Percentiles rank a stretch among this genome's conserved stretches.
Evolutionary conservation across 768 basidiomycete species (phyloP).

Genomic region (Mycena maculata): DNA sequence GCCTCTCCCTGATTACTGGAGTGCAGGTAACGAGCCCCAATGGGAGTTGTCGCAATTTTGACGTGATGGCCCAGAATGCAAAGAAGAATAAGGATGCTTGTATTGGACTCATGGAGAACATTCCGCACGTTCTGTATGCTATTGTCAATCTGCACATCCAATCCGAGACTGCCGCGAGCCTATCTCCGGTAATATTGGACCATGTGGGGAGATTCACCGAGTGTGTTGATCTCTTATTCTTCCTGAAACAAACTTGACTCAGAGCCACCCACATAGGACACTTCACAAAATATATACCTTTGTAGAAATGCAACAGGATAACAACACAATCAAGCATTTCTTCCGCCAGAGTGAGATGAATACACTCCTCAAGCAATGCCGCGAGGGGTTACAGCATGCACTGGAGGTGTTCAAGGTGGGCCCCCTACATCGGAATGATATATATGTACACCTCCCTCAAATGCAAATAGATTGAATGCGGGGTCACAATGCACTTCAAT

Average conservation of each 20-base stretch:
- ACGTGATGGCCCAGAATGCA: not conserved
- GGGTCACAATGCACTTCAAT: not conserved
- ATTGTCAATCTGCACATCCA: not conserved
- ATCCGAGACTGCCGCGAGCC: not conserved
- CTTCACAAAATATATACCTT: not conserved
- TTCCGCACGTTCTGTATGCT: not conserved
- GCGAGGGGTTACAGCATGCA: not conserved
- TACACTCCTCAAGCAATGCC: not conserved
- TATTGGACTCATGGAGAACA: not conserved
- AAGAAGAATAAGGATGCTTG: not conserved
- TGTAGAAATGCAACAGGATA: not conserved
- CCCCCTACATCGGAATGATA: not conserved
- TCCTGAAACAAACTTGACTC: not conserved
- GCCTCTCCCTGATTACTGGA: no score
- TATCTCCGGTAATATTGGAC: not conserved
- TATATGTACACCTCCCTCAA: not conserved
- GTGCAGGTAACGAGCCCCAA: no score
- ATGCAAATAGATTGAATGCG: not conserved
- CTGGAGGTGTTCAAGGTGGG: not conserved
- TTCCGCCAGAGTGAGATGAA: no score
- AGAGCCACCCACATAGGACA: not conserved
- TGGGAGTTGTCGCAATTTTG: not conserved
- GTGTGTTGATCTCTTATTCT: not conserved
- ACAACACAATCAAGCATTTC: not conserved
- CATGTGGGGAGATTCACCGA: not conserved